phyloP scores from a whole-genome alignment of 2,329 filamentous ascomycete genomes.

The Annulohypoxylon truncatum region DNA sequence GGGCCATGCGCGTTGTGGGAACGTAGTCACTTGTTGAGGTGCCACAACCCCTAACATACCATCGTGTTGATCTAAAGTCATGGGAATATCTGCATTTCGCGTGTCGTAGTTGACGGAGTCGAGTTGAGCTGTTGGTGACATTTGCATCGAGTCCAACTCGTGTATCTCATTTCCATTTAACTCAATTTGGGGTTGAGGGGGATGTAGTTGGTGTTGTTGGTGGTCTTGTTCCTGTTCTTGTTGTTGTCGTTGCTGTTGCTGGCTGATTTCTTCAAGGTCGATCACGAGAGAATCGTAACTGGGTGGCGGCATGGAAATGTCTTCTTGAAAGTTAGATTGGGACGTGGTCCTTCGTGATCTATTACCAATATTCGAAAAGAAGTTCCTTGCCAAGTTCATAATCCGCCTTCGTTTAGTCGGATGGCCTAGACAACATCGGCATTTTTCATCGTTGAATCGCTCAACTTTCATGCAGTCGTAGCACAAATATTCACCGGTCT shows the following conservation, averaged over 20 bases:
- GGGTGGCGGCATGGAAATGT: conserved; percentile 54
- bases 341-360: conserved; percentile 56
- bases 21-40: conserved; percentile 6
- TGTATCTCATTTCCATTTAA: conserved; percentile 63
- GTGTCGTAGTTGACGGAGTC: conserved; percentile 45
- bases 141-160: conserved; percentile 63
- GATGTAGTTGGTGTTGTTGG: conserved; percentile 16
- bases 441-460: conserved; percentile 63
- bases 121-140: conserved; percentile 48
- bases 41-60: conserved; percentile 3
- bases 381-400: conserved; percentile 63
- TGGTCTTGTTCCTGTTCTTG: conserved; percentile 25
- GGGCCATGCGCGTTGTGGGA: conserved; percentile 1
- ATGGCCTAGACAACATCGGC: conserved; percentile 62
- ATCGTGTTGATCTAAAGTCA: conserved; percentile 21
- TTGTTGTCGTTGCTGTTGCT: conserved; percentile 39
- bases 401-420: conserved; percentile 64
- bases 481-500: conserved; percentile 66
- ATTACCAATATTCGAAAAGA: conserved; percentile 65
- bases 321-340: conserved; percentile 47
- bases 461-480: conserved; percentile 66
- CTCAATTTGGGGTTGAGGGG: conserved; percentile 52
- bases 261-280: conserved; percentile 41
- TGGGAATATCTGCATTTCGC: conserved; percentile 23
- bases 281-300: conserved; percentile 59